Evolutionary conservation across 352 stramenopile species (phyloP).

Genomic region (Globisporangium nunn): DNA sequence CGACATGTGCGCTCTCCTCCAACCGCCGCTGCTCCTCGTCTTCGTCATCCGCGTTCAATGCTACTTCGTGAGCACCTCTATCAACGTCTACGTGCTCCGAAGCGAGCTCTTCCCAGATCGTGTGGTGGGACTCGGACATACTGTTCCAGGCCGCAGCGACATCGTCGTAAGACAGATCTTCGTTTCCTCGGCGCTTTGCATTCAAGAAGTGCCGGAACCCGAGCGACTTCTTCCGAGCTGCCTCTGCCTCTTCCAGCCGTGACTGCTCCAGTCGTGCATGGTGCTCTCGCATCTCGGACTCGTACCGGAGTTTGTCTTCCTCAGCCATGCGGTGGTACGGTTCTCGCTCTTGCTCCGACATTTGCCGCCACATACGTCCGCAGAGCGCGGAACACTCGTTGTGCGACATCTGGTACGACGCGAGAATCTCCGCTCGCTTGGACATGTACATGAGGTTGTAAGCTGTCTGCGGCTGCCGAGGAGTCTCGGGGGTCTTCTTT

Average conservation of each 20-base stretch:
- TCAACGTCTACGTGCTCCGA: constrained; percentile 12
- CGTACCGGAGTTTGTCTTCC: constrained; percentile 46
- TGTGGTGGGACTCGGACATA: constrained; percentile 28
- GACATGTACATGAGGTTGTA: constrained; percentile 67
- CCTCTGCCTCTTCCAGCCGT: constrained; percentile 10
- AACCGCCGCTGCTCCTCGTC: constrained; percentile 15
- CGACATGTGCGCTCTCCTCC: constrained; percentile 20
- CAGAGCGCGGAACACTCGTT: constrained; percentile 57
- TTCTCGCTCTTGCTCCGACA: constrained; percentile 37
- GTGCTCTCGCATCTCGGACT: constrained; percentile 25
- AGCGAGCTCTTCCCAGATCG: constrained; percentile 31
- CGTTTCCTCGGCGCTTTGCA: constrained; percentile 21
- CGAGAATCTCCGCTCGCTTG: constrained; percentile 41
- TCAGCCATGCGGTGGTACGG: constrained; percentile 47
- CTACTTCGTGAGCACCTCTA: neutral
- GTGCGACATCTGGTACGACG: constrained; percentile 52
- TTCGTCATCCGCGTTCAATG: constrained; percentile 3
- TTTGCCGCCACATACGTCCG: constrained; percentile 52
- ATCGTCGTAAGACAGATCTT: constrained; percentile 19
- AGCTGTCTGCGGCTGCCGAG: constrained; percentile 33
- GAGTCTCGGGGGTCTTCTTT: constrained; percentile 19
- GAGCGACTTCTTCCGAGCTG: constrained; percentile 11
- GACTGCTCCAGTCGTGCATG: constrained; percentile 12
- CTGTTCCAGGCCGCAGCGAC: constrained; percentile 23
- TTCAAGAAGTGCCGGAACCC: constrained; percentile 31